A percentile compares a stretch with the other conserved stretches of the same genome.
Conservation (phyloP, 257 asterid genomes). For the Solanum chiquidenum region DNA sequence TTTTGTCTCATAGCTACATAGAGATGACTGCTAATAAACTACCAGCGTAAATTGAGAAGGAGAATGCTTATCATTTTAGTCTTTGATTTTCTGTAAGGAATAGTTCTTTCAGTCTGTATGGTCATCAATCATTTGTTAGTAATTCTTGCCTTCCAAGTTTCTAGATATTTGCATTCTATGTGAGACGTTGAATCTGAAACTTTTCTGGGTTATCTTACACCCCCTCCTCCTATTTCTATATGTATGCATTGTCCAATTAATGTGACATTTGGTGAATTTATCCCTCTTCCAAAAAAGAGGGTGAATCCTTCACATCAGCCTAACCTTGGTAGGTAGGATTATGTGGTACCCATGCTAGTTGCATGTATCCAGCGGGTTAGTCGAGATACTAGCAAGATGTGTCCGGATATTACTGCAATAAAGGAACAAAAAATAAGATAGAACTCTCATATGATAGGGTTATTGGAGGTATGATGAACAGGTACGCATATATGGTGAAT, state of each 20-base stretch:
- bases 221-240: not conserved
- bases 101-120: not conserved
- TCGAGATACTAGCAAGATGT: not conserved
- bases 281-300: not conserved
- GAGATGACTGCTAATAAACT: slow-evolving; percentile 1
- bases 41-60: not conserved
- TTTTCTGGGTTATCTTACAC: not conserved
- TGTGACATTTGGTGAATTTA: not conserved
- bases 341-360: not conserved
- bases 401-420: not conserved
- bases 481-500: not conserved
- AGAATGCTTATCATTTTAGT: not conserved
- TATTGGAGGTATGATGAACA: not conserved
- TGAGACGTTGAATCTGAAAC: not conserved
- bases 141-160: not conserved
- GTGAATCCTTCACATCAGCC: not conserved
- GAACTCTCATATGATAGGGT: not conserved
- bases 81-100: not conserved
- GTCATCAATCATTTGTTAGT: not conserved
- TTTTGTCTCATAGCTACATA: not conserved
- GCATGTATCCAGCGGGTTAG: not conserved
- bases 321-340: not conserved
- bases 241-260: not conserved
- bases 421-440: not conserved
- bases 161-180: not conserved